These are phyloP conservation scores for Avena atlantica DNA, from an alignment of 176 grass and related monocot genomes.

Conservation along the genomic window DNA sequence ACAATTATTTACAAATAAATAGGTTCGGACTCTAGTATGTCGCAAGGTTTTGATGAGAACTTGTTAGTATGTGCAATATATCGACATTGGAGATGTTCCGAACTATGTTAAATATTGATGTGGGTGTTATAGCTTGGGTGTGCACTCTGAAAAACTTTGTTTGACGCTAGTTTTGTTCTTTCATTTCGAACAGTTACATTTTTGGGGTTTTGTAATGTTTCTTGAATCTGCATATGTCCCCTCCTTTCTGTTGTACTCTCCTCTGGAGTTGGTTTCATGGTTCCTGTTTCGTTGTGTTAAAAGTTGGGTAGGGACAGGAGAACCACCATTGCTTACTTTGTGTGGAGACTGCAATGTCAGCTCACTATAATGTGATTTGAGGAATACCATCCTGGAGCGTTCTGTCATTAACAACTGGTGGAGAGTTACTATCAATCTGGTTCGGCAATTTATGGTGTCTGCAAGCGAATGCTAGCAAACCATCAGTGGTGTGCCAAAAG, in stretches of 20 bases:
- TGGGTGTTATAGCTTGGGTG: background rate
- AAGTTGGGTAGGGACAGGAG: conserved; percentile 45
- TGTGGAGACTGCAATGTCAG: conserved; percentile 27
- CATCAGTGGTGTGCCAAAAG: conserved; percentile 8
- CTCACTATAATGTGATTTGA: conserved; percentile 45
- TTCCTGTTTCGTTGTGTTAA: conserved; percentile 30
- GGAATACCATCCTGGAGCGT: conserved; percentile 31
- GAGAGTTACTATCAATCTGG: conserved; percentile 40
- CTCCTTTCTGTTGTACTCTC: background rate
- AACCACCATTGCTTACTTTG: conserved; percentile 40
- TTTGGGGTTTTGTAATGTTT: background rate
- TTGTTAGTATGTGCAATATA: background rate
- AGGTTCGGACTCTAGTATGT: background rate
- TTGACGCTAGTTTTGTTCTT: background rate
- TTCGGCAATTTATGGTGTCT: conserved; percentile 38
- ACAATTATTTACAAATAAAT: background rate
- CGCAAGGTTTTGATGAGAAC: background rate
- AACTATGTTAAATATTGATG: background rate
- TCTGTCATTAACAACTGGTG: conserved; percentile 40
- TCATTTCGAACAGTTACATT: background rate
- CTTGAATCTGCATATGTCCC: background rate
- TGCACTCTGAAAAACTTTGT: background rate
- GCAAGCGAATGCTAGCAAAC: conserved; percentile 29
- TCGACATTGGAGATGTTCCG: background rate
- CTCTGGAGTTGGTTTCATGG: conserved; percentile 21